phyloP scores from a whole-genome alignment of 2,329 filamentous ascomycete species.

The Sclerotinia nivalis region DNA sequence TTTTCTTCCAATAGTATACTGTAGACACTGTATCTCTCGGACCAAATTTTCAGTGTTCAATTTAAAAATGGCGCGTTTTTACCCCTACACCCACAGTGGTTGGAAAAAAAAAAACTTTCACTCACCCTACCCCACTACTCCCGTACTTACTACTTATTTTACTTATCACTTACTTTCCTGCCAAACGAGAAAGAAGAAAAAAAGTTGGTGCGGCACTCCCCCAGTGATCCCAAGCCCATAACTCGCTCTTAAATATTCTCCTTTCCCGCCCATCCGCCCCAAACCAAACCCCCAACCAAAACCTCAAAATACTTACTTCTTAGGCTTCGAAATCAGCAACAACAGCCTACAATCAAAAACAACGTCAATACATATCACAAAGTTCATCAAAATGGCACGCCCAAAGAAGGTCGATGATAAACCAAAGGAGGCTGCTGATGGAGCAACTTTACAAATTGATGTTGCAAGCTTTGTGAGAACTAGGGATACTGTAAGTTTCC shows the following conservation, averaged over 20 bases:
- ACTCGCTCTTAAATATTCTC: neutral
- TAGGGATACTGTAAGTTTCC: constrained; percentile 67
- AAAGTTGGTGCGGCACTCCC: constrained; percentile 2
- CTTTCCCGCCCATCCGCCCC: neutral
- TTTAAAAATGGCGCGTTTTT: neutral
- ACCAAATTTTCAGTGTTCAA: neutral
- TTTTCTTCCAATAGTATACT: neutral
- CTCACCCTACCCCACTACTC: neutral
- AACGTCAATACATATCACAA: neutral
- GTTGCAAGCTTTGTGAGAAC: constrained; percentile 78
- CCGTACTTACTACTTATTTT: neutral
- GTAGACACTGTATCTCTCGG: neutral
- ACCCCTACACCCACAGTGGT: neutral
- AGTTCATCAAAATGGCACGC: constrained; percentile 43
- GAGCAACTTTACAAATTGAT: constrained; percentile 51
- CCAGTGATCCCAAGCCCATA: constrained; percentile 14
- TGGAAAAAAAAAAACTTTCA: neutral
- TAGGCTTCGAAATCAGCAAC: constrained; percentile 2
- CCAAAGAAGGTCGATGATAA: constrained; percentile 45
- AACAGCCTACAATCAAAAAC: neutral
- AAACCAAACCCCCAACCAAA: neutral
- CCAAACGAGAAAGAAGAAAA: neutral
- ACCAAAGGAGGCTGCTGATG: constrained; percentile 28
- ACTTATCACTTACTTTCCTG: neutral
- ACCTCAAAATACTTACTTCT: constrained; percentile 1